Evolutionary conservation across 805 yeast genomes (phyloP), one percentile per base, ranked within the genome.

Genomic region (Metschnikowia gruessii): DNA sequence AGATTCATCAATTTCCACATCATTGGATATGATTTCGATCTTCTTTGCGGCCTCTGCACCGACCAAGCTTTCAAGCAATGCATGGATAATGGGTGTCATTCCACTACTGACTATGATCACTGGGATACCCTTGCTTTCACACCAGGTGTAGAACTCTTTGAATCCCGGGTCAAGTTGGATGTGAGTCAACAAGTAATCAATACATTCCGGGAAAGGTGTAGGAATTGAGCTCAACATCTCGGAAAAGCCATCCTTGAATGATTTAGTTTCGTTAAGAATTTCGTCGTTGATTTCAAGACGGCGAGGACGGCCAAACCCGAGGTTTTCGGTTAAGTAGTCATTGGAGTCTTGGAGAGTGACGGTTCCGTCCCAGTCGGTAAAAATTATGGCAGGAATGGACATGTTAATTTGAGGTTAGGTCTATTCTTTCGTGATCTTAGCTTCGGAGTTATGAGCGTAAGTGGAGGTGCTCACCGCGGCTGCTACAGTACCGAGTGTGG

Each of bases 301-400:
- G 52, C 76, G 75, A 22, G 74, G 81, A 40, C 71, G 69, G 3
- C 98, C 98, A 65, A 89, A 85, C 3, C 99, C 99, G 18, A 85
- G 72, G 57, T 80, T 80, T 64, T 94, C 98, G 8, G 97, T 91
- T 52, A 94, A 71, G 64, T 75, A 86, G 66, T 94, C 98, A 65
- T 94, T 94, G 49, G 96, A 87, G 65, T 94, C 99, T 65, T 92
- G 95, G 49, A 87, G 71, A 11, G 99, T 94, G 53, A 94, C 94
- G 2, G 99, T 94, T 24, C 99, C 99, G 64, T 94, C 99, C 81
- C 95, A 94, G 66, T 94, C 99, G 36, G 97, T 87, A 74, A 94
- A 94, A 36, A 94, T 85, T 59, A 94, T 89, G 39, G 95, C 92
- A 41, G 67, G 68, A 22, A 66, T 63, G 37, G 65, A 19, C 59